Evolutionary conservation across 495 filamentous ascomycete genomes (phyloP).

Genomic region (Aspergillus sclerotiicarbonarius): DNA sequence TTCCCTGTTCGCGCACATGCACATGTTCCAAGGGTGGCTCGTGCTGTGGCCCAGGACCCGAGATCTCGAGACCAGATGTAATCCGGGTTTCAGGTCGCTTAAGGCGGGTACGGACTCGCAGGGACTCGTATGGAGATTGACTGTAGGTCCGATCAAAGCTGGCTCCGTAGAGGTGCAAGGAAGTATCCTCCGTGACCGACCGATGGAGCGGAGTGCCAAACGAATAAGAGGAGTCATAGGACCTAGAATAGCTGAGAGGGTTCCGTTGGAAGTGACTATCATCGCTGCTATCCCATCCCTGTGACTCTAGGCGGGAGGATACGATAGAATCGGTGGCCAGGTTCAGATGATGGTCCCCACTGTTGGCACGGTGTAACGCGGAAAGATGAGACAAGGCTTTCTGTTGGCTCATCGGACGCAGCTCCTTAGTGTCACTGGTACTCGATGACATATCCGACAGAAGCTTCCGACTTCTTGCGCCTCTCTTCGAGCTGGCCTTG

Average conservation of each 20-base stretch:
- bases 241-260: constrained; percentile 18
- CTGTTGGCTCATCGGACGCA: background rate
- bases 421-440: background rate
- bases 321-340: background rate
- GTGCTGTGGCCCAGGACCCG: constrained; percentile 1
- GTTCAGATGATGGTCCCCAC: background rate
- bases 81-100: constrained; percentile 13
- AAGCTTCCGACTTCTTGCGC: constrained; percentile 13
- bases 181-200: background rate
- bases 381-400: constrained; percentile 14
- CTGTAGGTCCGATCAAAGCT: constrained; percentile 20
- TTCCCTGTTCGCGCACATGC: background rate
- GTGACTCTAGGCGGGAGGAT: constrained; percentile 4
- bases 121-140: constrained; percentile 21
- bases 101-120: constrained; percentile 8
- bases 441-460: constrained; percentile 2
- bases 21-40: background rate
- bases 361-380: constrained; percentile 9
- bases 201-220: background rate
- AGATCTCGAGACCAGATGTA: constrained; percentile 9
- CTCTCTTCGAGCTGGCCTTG: constrained; percentile 18
- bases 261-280: constrained; percentile 15
- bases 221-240: constrained; percentile 7
- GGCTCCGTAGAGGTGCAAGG: constrained; percentile 18
- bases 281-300: constrained; percentile 4